These are phyloP conservation scores for Candida awuae DNA, from an alignment of 805 yeast genomes.

Conservation along the genomic window DNA sequence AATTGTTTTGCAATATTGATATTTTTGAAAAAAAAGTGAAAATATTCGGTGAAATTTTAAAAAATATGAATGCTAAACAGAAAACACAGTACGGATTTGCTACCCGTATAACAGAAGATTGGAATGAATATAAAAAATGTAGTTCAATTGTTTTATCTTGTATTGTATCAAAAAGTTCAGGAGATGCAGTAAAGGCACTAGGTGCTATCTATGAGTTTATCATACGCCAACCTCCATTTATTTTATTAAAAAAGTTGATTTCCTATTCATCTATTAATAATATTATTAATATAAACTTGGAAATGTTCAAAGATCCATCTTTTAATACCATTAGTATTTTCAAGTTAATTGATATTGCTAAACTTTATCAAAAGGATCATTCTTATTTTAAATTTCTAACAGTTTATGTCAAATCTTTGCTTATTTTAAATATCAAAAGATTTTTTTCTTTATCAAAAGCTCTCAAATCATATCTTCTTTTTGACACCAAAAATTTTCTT, in stretches of 20 bases:
- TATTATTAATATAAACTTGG: slow-evolving; percentile 1
- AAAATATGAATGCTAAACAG: neutral
- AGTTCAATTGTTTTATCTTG: neutral
- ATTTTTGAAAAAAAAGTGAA: no score
- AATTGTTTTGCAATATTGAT: no score
- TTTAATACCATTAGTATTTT: neutral
- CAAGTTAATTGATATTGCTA: neutral
- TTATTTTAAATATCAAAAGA: slow-evolving; percentile 1
- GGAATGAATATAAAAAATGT: neutral
- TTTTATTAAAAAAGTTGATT: neutral
- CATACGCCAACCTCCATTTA: neutral
- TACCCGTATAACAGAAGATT: neutral
- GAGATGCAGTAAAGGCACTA: slow-evolving; percentile 1
- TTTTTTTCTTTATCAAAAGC: neutral
- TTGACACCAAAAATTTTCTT: neutral
- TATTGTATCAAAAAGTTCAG: slow-evolving; percentile 1
- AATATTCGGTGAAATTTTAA: neutral
- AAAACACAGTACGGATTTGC: neutral
- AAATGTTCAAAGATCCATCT: neutral
- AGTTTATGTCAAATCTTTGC: neutral
- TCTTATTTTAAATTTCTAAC: slow-evolving; percentile 1
- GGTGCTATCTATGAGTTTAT: slow-evolving; percentile 2
- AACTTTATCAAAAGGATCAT: slow-evolving; percentile 1
- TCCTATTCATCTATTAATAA: neutral
- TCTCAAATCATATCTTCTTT: neutral